These are phyloP conservation scores for Kuraishia ogatae DNA, from an alignment of 805 yeast species.

Conservation along the genomic window DNA sequence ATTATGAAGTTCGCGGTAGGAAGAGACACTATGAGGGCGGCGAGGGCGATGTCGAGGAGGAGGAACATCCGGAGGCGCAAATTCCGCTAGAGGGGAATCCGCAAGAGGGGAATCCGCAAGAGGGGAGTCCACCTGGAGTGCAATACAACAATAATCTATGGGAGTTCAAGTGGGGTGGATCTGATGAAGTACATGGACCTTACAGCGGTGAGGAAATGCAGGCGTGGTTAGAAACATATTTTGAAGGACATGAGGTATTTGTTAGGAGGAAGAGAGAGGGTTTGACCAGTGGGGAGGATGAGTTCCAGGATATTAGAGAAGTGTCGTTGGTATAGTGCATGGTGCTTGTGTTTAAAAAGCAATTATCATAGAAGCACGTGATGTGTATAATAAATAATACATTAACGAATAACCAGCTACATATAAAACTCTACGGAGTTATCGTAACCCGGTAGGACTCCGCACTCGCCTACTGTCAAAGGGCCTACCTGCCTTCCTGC, in stretches of 20 bases:
- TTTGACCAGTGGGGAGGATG: slow-evolving; percentile 1
- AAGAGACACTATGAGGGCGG: slow-evolving; percentile 14
- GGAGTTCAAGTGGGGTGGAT: slow-evolving; percentile 40
- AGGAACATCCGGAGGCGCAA: slow-evolving; percentile 4
- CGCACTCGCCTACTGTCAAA: too few species aligned
- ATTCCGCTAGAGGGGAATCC: too few species aligned
- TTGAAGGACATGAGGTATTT: slow-evolving; percentile 31
- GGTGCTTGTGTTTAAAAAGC: background rate
- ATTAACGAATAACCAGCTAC: too few species aligned
- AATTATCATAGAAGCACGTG: background rate
- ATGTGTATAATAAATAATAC: too few species aligned
- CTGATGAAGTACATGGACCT: slow-evolving; percentile 36
- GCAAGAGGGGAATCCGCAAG: too few species aligned
- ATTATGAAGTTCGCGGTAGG: slow-evolving; percentile 8
- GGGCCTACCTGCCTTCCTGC: too few species aligned
- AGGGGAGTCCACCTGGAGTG: too few species aligned
- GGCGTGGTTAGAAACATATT: slow-evolving; percentile 43
- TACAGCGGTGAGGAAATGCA: slow-evolving; percentile 45
- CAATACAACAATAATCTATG: slow-evolving; percentile 22
- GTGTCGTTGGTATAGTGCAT: background rate
- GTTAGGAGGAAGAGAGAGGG: slow-evolving; percentile 24
- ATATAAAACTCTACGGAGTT: too few species aligned
- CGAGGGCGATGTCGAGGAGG: slow-evolving; percentile 12
- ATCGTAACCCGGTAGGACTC: too few species aligned
- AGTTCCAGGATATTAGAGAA: background rate